phyloP scores from a whole-genome alignment of 2,329 filamentous ascomycete genomes.

The Colletotrichum sp. region DNA sequence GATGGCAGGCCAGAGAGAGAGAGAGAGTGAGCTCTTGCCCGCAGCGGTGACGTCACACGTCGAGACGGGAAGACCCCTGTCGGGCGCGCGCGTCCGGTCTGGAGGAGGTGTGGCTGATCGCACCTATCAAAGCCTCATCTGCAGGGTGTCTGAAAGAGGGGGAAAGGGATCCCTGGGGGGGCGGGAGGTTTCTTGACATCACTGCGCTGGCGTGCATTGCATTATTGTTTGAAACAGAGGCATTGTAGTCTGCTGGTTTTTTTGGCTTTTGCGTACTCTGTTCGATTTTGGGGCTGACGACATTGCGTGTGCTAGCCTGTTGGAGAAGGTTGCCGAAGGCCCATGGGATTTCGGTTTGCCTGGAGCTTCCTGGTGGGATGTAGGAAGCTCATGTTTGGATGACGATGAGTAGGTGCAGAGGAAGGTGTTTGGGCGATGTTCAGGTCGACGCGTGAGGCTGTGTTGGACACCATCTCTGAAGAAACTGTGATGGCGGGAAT shows the following conservation, averaged over 20 bases:
- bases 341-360: background rate
- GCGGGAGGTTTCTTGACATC: background rate
- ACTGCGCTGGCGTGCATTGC: background rate
- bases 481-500: background rate
- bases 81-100: background rate
- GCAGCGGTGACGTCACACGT: constrained; percentile 16
- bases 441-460: background rate
- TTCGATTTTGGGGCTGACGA: background rate
- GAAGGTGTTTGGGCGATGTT: background rate
- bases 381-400: background rate
- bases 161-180: background rate
- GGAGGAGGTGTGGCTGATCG: background rate
- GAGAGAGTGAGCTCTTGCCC: background rate
- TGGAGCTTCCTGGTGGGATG: background rate
- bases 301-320: background rate
- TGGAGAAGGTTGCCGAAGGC: background rate
- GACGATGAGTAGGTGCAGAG: background rate
- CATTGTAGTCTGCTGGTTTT: background rate
- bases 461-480: background rate
- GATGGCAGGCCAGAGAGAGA: background rate
- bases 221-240: background rate
- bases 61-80: background rate
- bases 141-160: background rate
- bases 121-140: background rate
- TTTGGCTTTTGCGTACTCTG: background rate